These are phyloP conservation scores for Vitellaria paradoxa DNA, from an alignment of 179 eudicot genomes.

Conservation along the genomic window DNA sequence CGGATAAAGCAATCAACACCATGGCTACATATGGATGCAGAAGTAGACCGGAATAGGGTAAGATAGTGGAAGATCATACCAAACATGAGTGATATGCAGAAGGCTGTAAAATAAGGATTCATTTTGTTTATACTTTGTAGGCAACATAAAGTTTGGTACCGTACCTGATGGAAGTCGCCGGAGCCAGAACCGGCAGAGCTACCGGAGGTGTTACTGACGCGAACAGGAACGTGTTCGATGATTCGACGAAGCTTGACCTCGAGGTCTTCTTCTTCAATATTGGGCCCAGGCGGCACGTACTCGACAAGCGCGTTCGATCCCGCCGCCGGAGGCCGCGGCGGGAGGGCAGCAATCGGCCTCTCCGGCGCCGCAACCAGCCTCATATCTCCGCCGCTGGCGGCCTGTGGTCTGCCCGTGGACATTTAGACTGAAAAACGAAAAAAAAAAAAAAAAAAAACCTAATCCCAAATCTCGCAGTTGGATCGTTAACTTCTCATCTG, in stretches of 20 bases:
- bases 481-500: not conserved
- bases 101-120: not conserved
- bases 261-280: conserved; percentile 63
- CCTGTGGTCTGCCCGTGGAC: conserved; percentile 39
- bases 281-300: conserved; percentile 49
- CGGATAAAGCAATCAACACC: not conserved
- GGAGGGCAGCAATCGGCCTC: conserved; percentile 30
- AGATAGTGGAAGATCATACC: not conserved
- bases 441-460: not conserved
- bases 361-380: conserved; percentile 50
- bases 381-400: conserved; percentile 48
- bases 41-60: not conserved
- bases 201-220: conserved; percentile 91
- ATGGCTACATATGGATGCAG: not conserved
- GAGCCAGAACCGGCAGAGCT: conserved; percentile 99
- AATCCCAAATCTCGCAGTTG: not conserved
- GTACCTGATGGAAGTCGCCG: conserved; percentile 97
- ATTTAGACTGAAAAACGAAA: not conserved
- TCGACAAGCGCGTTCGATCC: conserved; percentile 74
- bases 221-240: conserved; percentile 85
- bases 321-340: conserved; percentile 55
- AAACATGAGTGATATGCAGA: not conserved
- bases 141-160: not conserved
- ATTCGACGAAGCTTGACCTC: conserved; percentile 93
- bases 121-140: not conserved